These are phyloP conservation scores for Lactuca sativa DNA, from an alignment of 129 eudicot genomes.

Conservation along the genomic window DNA sequence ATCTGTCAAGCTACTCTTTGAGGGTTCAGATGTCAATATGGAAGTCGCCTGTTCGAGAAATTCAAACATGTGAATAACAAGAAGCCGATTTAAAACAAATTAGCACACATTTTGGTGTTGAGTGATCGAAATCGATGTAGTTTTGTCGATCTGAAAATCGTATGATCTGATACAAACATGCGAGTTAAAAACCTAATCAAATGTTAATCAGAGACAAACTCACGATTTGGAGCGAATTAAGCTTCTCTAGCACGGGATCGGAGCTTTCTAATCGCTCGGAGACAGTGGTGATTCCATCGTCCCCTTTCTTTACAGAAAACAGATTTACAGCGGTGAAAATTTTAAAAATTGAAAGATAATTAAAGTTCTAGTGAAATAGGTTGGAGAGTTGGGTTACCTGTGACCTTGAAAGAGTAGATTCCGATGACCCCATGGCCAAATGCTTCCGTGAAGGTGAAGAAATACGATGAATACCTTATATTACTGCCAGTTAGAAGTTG, in stretches of 20 bases:
- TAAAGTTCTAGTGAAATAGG: not conserved
- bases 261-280: conserved; percentile 57
- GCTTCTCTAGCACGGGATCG: conserved; percentile 71
- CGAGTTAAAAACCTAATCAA: not conserved
- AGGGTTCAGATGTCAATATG: conserved; percentile 54
- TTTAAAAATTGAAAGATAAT: not conserved
- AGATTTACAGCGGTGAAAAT: not conserved
- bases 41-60: conserved; percentile 60
- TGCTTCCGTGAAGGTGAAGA: not conserved
- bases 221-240: conserved; percentile 72
- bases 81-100: conserved; percentile 18
- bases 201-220: conserved; percentile 22
- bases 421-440: conserved; percentile 72
- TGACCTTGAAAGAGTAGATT: conserved; percentile 58
- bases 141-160: not conserved
- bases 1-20: conserved; percentile 78
- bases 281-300: conserved; percentile 73
- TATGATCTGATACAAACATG: conserved; percentile 3
- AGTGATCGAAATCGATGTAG: not conserved
- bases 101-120: not conserved
- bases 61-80: conserved; percentile 20
- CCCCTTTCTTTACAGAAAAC: conserved; percentile 35
- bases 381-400: conserved; percentile 35
- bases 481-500: no score
- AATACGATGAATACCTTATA: no score